Evolutionary conservation across 176 grass and related monocot species (phyloP).

Genomic region (Musa troglodytarum): DNA sequence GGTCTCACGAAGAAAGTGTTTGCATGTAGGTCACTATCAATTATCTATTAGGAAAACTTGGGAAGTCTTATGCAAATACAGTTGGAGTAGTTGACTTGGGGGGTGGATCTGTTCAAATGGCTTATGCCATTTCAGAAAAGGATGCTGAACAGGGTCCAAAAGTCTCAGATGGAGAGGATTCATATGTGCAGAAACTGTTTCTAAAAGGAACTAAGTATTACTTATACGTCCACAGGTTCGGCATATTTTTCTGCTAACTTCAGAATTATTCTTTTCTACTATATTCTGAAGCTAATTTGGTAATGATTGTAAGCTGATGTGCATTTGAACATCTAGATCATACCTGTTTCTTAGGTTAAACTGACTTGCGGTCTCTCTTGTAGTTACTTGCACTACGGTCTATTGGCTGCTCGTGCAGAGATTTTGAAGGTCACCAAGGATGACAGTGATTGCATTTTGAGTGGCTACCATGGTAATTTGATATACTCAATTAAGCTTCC

Average conservation of each 20-base stretch:
- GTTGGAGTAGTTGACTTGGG: slow-evolving; percentile 98
- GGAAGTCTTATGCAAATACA: slow-evolving; percentile 68
- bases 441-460: slow-evolving; percentile 34
- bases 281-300: not conserved
- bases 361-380: not conserved
- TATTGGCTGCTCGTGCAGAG: slow-evolving; percentile 28
- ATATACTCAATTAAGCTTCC: not conserved
- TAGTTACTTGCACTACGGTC: slow-evolving; percentile 48
- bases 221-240: slow-evolving; percentile 95
- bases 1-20: not conserved
- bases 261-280: not conserved
- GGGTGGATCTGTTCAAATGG: slow-evolving; percentile 99
- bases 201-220: slow-evolving; percentile 86
- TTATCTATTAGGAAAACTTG: slow-evolving; percentile 78
- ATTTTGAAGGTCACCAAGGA: slow-evolving; percentile 29
- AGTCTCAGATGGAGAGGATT: slow-evolving; percentile 72
- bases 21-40: slow-evolving; percentile 72
- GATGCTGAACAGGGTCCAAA: slow-evolving; percentile 71
- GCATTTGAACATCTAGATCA: not conserved
- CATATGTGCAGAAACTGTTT: slow-evolving; percentile 71
- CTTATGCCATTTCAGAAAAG: slow-evolving; percentile 95
- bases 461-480: slow-evolving; percentile 37
- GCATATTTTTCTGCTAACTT: slow-evolving; percentile 8
- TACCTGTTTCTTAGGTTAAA: not conserved
- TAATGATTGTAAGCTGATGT: not conserved